A percentile compares a stretch with the other conserved stretches of the same genome.
Evolutionary conservation across 805 yeast species (phyloP).

Genomic region (Ogataea trehaloabstinens): DNA sequence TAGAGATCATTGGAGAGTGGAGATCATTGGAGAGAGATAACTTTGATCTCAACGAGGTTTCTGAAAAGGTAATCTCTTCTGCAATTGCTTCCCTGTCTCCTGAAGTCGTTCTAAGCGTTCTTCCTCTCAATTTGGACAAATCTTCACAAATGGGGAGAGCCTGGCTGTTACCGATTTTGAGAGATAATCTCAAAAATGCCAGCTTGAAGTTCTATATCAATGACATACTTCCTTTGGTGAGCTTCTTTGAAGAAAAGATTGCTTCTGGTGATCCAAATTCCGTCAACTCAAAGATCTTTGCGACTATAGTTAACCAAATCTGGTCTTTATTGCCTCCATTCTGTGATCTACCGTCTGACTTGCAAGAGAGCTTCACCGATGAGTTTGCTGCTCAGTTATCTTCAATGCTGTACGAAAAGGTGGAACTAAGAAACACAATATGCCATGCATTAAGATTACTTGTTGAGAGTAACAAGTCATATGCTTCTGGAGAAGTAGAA

Average conservation of each 20-base stretch:
- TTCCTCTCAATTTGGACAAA: constrained; percentile 76
- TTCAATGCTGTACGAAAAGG: constrained; percentile 69
- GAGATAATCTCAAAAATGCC: constrained; percentile 81
- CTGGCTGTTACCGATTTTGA: constrained; percentile 87
- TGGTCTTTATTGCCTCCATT: constrained; percentile 91
- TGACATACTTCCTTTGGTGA: constrained; percentile 64
- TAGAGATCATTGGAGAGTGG: constrained; percentile 80
- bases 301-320: constrained; percentile 84
- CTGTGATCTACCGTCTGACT: constrained; percentile 81
- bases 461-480: constrained; percentile 72
- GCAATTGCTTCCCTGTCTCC: constrained; percentile 86
- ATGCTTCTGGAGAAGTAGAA: constrained; percentile 57
- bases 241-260: constrained; percentile 51
- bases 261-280: constrained; percentile 48
- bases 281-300: constrained; percentile 71
- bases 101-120: constrained; percentile 64
- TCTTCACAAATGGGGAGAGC: constrained; percentile 80
- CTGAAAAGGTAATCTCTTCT: constrained; percentile 77
- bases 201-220: constrained; percentile 59
- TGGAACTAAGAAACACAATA: constrained; percentile 72
- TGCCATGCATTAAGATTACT: constrained; percentile 78
- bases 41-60: constrained; percentile 66
- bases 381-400: constrained; percentile 76
- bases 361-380: constrained; percentile 61
- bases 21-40: constrained; percentile 72